Conservation (phyloP, 2,329 filamentous ascomycete species). For the Clarireedia homoeocarpa region DNA sequence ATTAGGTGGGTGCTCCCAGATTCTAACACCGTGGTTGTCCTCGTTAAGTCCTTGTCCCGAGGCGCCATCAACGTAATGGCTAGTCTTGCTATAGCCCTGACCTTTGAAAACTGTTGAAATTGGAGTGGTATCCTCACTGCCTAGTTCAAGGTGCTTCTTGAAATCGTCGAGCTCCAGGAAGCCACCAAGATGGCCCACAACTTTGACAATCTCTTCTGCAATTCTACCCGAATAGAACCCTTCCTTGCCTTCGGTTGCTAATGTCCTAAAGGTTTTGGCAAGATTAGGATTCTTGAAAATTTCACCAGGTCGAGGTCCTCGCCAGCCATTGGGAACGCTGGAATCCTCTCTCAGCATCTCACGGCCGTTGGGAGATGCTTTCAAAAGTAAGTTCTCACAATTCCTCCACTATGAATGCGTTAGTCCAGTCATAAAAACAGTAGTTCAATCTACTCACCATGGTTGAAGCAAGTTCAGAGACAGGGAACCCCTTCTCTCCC, state of each 20-base stretch:
- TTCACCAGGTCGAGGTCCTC: slow-evolving; percentile 73
- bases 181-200: slow-evolving; percentile 68
- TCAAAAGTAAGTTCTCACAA: slow-evolving; percentile 54
- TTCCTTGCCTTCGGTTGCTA: slow-evolving; percentile 74
- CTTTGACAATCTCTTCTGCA: slow-evolving; percentile 72
- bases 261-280: slow-evolving; percentile 69
- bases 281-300: slow-evolving; percentile 81
- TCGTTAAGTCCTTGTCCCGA: slow-evolving; percentile 31
- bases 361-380: slow-evolving; percentile 74
- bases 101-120: slow-evolving; percentile 75
- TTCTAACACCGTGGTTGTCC: slow-evolving; percentile 54
- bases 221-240: slow-evolving; percentile 87
- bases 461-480: slow-evolving; percentile 57
- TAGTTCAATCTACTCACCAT: slow-evolving; percentile 17
- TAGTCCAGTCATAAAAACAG: background rate
- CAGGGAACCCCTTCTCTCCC: slow-evolving; percentile 82
- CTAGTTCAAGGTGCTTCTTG: slow-evolving; percentile 61
- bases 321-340: slow-evolving; percentile 56
- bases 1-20: slow-evolving; percentile 97
- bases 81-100: slow-evolving; percentile 46
- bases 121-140: slow-evolving; percentile 74
- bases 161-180: slow-evolving; percentile 74
- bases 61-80: slow-evolving; percentile 36
- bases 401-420: slow-evolving; percentile 55
- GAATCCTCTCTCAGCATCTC: slow-evolving; percentile 83